Conservation (phyloP, 2,329 filamentous ascomycete genomes). For the Dendrostoma leiphaemia region DNA sequence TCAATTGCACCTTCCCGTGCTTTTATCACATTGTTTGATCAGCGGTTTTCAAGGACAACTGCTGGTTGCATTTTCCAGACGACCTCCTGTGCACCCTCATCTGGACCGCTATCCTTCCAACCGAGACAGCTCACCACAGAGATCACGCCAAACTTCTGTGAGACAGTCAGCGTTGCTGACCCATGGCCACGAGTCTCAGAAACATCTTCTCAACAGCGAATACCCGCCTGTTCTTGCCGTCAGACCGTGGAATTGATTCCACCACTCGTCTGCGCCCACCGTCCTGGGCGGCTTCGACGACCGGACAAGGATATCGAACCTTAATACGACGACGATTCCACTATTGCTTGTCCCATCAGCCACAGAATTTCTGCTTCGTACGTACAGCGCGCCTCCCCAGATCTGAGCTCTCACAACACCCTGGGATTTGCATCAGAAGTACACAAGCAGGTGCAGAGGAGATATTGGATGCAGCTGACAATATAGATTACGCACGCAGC, state of each 20-base stretch:
- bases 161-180: conserved; percentile 12
- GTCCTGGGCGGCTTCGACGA: conserved; percentile 1
- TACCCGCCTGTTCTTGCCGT: conserved; percentile 3
- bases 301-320: conserved; percentile 12
- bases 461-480: conserved; percentile 19
- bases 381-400: neutral
- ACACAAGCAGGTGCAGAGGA: conserved; percentile 7
- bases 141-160: conserved; percentile 8
- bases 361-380: conserved; percentile 13
- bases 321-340: conserved; percentile 16
- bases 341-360: conserved; percentile 5
- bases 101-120: neutral
- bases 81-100: conserved; percentile 4
- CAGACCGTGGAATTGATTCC: neutral
- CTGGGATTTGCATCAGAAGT: neutral
- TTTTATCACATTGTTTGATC: neutral
- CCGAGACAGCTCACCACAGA: conserved; percentile 14
- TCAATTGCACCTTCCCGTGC: neutral
- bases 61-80: neutral
- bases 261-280: neutral
- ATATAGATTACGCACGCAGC: conserved; percentile 20
- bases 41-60: neutral
- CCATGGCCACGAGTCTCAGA: conserved; percentile 14
- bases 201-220: conserved; percentile 7
- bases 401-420: neutral